Evolutionary conservation across 345 rosid genomes (phyloP), one percentile per base, ranked within the genome.

Genomic region (Orychophragmus violaceus): DNA sequence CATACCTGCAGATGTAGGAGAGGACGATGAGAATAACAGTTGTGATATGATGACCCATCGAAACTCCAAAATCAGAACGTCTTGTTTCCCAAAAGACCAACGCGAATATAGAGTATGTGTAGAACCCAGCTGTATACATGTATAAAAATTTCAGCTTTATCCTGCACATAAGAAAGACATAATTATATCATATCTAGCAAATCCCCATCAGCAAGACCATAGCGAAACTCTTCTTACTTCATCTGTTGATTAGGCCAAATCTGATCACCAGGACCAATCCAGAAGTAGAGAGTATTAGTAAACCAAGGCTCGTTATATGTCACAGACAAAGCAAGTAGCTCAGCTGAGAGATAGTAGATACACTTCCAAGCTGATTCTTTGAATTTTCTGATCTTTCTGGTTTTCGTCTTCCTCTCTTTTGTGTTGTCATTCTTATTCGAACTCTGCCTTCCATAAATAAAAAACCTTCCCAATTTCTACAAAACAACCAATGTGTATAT

Each of bases 281-380:
- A 94, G 72, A 88, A 94, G 76, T 78, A 77, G 76, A 54, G 85
- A 10, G 97, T 88, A 56, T 83, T 78, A 18, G 76, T 83, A 71
- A 94, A 94, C 97, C 97, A 94, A 46, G 95, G 97, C 60, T 94
- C 97, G 59, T 82, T 49, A 62, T 85, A 87, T 29, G 96, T 82
- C 23, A 90, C 95, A 65, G 71, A 81, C 22, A 90, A 81, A 70
- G 82, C 97, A 55, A 94, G 71, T 62, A 90, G 3, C 79, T 88
- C 97, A 12, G 96, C 96, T 46, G 97, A 90, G 6, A 90, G 85
- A 72, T 65, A 94, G 73, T 94, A 94, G 25, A 88, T 50, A 68
- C 81, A 90, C 76, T 94, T 94, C 99, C 99, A 90, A 18, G 97
- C 97, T 3, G 99, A 94, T 79, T 94, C 99, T 81, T 94, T 94